Evolutionary conservation across 2,329 filamentous ascomycete species (phyloP).

Genomic region (Fusarium miscanthi): DNA sequence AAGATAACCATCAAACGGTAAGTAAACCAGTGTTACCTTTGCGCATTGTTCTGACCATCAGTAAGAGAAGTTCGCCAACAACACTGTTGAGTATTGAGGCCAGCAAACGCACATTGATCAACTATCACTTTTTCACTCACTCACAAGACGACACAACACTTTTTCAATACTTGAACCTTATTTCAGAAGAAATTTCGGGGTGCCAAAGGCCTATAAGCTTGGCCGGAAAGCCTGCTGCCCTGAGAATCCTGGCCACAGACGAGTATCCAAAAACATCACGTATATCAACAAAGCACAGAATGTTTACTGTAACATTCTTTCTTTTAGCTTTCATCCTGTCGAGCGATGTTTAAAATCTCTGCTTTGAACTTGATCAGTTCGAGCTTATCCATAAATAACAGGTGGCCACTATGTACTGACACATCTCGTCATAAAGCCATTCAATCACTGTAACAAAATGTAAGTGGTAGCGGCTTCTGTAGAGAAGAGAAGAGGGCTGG

Average conservation of each 20-base stretch:
- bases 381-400: not conserved
- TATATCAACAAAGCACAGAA: not conserved
- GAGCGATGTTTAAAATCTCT: too few species aligned
- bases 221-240: not conserved
- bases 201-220: not conserved
- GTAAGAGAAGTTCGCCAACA: not conserved
- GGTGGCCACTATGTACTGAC: not conserved
- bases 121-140: not conserved
- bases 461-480: not conserved
- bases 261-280: not conserved
- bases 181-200: not conserved
- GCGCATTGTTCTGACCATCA: not conserved
- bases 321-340: too few species aligned
- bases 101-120: not conserved
- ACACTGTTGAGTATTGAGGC: not conserved
- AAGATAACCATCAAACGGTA: not conserved
- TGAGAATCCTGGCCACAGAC: not conserved
- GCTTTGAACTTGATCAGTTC: too few species aligned
- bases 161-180: not conserved
- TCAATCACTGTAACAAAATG: not conserved
- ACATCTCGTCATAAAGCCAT: not conserved
- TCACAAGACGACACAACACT: not conserved
- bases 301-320: fast-evolving
- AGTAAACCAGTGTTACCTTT: not conserved
- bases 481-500: not conserved